Evolutionary conservation across 2,329 filamentous ascomycete species (phyloP).

Genomic region (Plenodomus biglobosus): DNA sequence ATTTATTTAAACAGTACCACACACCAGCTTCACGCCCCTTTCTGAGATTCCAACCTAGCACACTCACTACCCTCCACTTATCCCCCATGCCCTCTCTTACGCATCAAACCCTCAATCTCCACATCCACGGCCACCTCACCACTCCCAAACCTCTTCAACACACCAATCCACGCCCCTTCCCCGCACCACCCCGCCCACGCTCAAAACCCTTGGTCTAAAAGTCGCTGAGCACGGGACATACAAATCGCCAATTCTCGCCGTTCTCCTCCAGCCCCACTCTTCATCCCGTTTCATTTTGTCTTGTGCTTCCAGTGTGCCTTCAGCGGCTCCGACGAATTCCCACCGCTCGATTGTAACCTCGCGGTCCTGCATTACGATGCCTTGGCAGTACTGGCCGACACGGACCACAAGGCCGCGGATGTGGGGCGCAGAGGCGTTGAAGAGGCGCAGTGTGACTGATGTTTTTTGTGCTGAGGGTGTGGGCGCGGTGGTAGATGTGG

Average conservation of each 20-base stretch:
- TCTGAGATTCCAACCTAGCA: too few relatives aligned
- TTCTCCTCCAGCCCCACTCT: constrained; percentile 39
- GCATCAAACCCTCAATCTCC: too few relatives aligned
- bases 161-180: constrained; percentile 43
- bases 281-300: not conserved
- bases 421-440: too few relatives aligned
- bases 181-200: constrained; percentile 32
- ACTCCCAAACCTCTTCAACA: constrained; percentile 43
- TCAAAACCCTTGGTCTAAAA: constrained; percentile 35
- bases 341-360: constrained; percentile 58
- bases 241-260: constrained; percentile 41
- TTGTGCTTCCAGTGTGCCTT: not conserved
- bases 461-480: constrained; percentile 8
- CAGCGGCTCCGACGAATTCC: constrained; percentile 41
- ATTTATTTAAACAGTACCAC: too few relatives aligned
- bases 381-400: constrained; percentile 60
- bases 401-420: constrained; percentile 56
- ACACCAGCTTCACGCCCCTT: too few relatives aligned
- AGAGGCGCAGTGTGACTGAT: constrained; percentile 48
- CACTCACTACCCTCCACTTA: too few relatives aligned
- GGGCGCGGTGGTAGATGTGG: too few relatives aligned
- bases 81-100: too few relatives aligned
- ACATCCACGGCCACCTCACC: constrained; percentile 14
- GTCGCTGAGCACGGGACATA: constrained; percentile 47
- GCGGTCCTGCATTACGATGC: constrained; percentile 52